Evolutionary conservation across 805 yeast species (phyloP).

Genomic region (Ogataea saltuana): DNA sequence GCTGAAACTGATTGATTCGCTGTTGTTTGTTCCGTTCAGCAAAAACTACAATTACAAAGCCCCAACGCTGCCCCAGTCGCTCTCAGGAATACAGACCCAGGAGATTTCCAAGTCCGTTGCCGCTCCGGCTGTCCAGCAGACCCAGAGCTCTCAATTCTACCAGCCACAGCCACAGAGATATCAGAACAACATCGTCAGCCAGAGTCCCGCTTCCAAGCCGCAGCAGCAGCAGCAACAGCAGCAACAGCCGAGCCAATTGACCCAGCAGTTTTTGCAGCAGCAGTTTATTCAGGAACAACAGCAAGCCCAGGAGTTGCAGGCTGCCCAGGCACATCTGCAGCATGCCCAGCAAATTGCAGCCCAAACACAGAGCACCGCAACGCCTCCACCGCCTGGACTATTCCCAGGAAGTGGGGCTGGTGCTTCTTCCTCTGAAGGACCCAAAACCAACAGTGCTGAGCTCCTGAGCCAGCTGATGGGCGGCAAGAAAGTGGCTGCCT

Average conservation of each 20-base stretch:
- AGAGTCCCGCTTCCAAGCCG: slow-evolving; percentile 29
- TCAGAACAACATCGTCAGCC: slow-evolving; percentile 27
- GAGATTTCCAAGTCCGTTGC: slow-evolving; percentile 9
- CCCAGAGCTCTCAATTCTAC: slow-evolving; percentile 28
- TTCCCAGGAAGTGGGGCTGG: slow-evolving; percentile 37
- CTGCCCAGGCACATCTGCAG: slow-evolving; percentile 28
- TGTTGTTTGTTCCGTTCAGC: slow-evolving; percentile 35
- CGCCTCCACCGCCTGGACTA: slow-evolving; percentile 79
- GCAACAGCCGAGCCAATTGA: slow-evolving; percentile 30
- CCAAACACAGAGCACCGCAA: slow-evolving; percentile 38
- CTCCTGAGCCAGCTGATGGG: slow-evolving; percentile 81
- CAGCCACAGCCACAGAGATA: slow-evolving; percentile 34
- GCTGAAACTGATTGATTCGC: slow-evolving; percentile 32
- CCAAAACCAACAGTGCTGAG: slow-evolving; percentile 50
- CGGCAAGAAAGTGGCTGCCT: slow-evolving; percentile 50
- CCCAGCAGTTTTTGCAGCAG: slow-evolving; percentile 35
- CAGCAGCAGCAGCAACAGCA: slow-evolving; percentile 21
- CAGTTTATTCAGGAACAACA: slow-evolving; percentile 36
- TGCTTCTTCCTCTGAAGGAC: no score
- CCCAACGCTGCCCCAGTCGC: no score
- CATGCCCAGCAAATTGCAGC: slow-evolving; percentile 7
- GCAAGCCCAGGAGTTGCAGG: slow-evolving; percentile 22
- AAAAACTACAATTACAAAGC: slow-evolving; percentile 34
- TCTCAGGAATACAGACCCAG: slow-evolving; percentile 5
- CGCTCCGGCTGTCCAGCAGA: slow-evolving; percentile 11